A percentile compares a stretch with the other conserved stretches of the same genome.
These are phyloP conservation scores for Rubia peregrina DNA, from an alignment of 305 asterid species.

Conservation along the genomic window DNA sequence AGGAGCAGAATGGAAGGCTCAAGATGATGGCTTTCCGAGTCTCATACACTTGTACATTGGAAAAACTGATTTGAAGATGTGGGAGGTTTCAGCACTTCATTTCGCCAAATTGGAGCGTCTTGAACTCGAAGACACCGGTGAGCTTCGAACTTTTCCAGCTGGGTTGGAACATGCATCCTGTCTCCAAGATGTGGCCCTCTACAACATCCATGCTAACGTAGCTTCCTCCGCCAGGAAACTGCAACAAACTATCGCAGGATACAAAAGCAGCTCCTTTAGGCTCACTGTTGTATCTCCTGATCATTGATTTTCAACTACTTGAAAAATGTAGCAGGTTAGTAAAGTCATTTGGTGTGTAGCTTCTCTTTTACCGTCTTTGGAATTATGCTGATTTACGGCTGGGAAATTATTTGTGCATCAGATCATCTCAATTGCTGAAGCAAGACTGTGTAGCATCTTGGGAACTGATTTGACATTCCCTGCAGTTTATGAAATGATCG, in stretches of 20 bases:
- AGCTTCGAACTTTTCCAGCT: conserved; percentile 24
- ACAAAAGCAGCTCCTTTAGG: conserved; percentile 2
- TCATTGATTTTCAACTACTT: not conserved
- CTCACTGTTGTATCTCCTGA: conserved; percentile 16
- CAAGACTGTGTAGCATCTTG: too few species aligned
- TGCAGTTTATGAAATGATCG: too few species aligned
- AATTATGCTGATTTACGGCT: too few species aligned
- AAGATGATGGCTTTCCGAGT: conserved; percentile 13
- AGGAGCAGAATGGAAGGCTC: conserved; percentile 18
- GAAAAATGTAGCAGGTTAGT: not conserved
- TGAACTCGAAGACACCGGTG: conserved; percentile 23
- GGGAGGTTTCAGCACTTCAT: conserved; percentile 26
- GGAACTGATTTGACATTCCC: too few species aligned
- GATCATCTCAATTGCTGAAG: too few species aligned
- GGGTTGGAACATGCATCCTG: not conserved
- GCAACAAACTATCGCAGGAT: not conserved
- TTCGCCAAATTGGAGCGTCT: conserved; percentile 32
- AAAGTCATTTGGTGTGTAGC: not conserved
- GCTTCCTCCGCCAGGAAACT: conserved; percentile 22
- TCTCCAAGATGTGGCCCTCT: conserved; percentile 9
- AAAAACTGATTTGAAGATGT: conserved; percentile 19
- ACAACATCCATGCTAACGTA: not conserved
- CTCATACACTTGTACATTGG: conserved; percentile 30
- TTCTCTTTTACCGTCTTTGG: too few species aligned
- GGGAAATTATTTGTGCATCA: too few species aligned